These are phyloP conservation scores for Carpinus fangiana DNA, from an alignment of 306 rosid genomes.

Conservation along the genomic window DNA sequence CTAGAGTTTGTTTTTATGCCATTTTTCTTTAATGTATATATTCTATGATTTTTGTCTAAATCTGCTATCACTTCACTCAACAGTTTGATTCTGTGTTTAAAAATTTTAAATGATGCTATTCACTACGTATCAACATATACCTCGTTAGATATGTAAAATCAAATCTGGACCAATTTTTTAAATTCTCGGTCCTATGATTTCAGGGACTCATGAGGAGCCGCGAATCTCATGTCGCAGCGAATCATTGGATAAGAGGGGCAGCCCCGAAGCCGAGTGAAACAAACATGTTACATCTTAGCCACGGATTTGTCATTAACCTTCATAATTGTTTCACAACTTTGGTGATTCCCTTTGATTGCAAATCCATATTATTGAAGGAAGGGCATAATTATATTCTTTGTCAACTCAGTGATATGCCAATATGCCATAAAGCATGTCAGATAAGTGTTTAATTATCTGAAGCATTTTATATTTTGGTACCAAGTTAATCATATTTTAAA, in stretches of 20 bases:
- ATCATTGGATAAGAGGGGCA: too few relatives aligned
- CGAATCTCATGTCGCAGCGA: background rate
- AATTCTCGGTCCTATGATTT: too few relatives aligned
- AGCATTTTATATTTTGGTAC: background rate
- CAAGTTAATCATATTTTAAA: background rate
- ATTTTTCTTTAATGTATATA: background rate
- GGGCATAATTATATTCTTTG: background rate
- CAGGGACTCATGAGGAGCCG: background rate
- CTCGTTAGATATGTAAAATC: too few relatives aligned
- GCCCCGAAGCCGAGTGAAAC: background rate
- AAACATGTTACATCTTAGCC: background rate
- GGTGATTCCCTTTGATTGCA: slow-evolving; percentile 2
- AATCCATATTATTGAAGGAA: background rate
- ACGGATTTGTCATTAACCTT: background rate
- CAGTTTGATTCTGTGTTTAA: background rate
- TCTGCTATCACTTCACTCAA: background rate
- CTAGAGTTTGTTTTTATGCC: background rate
- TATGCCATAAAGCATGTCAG: slow-evolving; percentile 30
- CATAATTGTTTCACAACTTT: background rate
- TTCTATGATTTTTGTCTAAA: too few relatives aligned
- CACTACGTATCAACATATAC: too few relatives aligned
- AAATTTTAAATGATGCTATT: too few relatives aligned
- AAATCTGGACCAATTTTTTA: too few relatives aligned
- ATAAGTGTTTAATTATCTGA: slow-evolving; percentile 3
- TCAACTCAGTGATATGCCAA: background rate